A percentile compares a stretch with the other conserved stretches of the same genome.
phyloP scores from a whole-genome alignment of 2,329 filamentous ascomycete species.

The Colletotrichum euphorbiae region DNA sequence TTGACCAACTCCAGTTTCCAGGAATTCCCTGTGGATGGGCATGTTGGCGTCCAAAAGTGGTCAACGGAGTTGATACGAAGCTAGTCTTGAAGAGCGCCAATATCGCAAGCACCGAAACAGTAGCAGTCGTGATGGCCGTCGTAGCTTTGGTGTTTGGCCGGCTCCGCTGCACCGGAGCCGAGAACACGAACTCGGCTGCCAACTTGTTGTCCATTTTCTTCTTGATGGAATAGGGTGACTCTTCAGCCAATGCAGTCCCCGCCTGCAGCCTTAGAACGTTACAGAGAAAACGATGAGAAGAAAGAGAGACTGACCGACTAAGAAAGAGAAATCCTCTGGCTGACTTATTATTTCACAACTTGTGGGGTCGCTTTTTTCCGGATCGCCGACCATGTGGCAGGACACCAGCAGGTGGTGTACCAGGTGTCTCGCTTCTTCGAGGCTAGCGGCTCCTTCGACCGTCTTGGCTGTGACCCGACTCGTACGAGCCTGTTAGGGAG shows the following conservation, averaged over 20 bases:
- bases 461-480: slow-evolving; percentile 19
- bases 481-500: slow-evolving; percentile 9
- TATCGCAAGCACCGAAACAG: slow-evolving; percentile 20
- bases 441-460: slow-evolving; percentile 22
- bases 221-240: background rate
- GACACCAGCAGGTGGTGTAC: slow-evolving; percentile 1
- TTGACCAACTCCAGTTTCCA: slow-evolving; percentile 32
- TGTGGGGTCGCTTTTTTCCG: slow-evolving; percentile 5
- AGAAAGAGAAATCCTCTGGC: background rate
- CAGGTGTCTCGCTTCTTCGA: slow-evolving; percentile 29
- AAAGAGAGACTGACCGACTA: background rate
- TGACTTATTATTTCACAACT: slow-evolving; percentile 12
- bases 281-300: background rate
- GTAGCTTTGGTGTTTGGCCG: background rate
- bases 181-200: background rate
- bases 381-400: slow-evolving; percentile 32
- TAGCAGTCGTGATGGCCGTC: slow-evolving; percentile 10
- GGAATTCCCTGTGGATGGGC: background rate
- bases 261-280: slow-evolving; percentile 1
- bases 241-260: background rate
- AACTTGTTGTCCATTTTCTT: slow-evolving; percentile 14
- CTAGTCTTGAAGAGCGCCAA: slow-evolving; percentile 26
- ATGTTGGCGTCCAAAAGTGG: background rate
- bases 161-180: background rate
- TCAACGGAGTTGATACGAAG: background rate